A percentile compares a stretch with the other conserved stretches of the same genome.
phyloP scores from a whole-genome alignment of 2,329 filamentous ascomycete species.

The Epichloe gansuensis region DNA sequence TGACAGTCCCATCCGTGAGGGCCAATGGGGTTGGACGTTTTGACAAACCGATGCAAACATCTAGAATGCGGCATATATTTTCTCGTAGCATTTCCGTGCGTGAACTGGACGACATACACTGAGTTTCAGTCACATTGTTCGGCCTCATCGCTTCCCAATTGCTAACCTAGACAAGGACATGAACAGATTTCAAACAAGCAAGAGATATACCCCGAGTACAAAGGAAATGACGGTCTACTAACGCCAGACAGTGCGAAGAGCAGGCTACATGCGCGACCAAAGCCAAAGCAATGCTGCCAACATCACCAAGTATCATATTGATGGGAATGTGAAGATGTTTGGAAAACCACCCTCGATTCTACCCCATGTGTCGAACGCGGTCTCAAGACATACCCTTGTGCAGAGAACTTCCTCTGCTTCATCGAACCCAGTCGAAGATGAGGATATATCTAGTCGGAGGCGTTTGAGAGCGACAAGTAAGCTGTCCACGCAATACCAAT shows the following conservation, averaged over 20 bases:
- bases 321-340: no score
- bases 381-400: background rate
- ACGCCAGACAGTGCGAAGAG: conserved; percentile 9
- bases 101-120: background rate
- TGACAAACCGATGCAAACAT: background rate
- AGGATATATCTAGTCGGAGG: conserved; percentile 50
- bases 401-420: background rate
- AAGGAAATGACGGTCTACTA: background rate
- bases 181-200: background rate
- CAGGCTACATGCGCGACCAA: background rate
- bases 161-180: no score
- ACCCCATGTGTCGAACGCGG: background rate
- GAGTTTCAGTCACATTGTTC: background rate
- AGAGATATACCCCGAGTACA: background rate
- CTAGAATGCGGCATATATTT: background rate
- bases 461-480: conserved; percentile 86
- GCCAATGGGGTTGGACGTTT: no score
- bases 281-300: background rate
- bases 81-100: background rate
- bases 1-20: no score
- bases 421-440: background rate
- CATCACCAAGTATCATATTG: background rate
- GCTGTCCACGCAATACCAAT: conserved; percentile 96
- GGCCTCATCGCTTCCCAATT: background rate
- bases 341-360: background rate